Evolutionary conservation across 1,284 basidiomycete genomes (phyloP).

Genomic region (Ustilago hordei): DNA sequence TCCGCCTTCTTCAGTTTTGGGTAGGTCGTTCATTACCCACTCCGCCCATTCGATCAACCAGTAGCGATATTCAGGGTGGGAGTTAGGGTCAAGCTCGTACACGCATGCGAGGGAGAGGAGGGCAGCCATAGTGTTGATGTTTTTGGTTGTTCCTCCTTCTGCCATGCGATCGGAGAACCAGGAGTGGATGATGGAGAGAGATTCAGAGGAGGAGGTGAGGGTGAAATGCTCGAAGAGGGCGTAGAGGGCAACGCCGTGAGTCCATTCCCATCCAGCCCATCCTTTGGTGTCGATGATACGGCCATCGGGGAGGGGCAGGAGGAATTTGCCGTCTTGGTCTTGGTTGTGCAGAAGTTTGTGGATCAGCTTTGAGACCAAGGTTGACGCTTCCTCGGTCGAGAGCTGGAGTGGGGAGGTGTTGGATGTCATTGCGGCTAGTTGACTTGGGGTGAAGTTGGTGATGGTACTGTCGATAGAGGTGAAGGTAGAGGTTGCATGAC

Average conservation of each 20-base stretch:
- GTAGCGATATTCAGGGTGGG: slow-evolving; percentile 69
- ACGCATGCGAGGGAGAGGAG: slow-evolving; percentile 75
- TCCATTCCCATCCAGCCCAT: slow-evolving; percentile 79
- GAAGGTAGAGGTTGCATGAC: not conserved
- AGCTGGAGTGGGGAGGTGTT: slow-evolving; percentile 8
- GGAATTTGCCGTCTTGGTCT: slow-evolving; percentile 75
- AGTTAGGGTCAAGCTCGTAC: slow-evolving; percentile 70
- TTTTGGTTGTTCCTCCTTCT: slow-evolving; percentile 75
- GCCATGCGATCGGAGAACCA: slow-evolving; percentile 76
- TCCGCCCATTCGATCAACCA: slow-evolving; percentile 77
- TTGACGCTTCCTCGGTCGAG: slow-evolving; percentile 18
- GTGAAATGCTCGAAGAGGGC: slow-evolving; percentile 71
- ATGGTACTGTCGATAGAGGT: not conserved
- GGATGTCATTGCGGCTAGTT: slow-evolving; percentile 11
- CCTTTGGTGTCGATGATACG: slow-evolving; percentile 77
- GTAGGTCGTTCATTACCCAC: slow-evolving; percentile 77
- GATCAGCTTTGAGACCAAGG: slow-evolving; percentile 39
- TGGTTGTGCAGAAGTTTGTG: slow-evolving; percentile 72
- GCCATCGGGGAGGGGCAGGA: slow-evolving; percentile 74
- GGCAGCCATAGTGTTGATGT: slow-evolving; percentile 78
- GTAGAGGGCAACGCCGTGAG: slow-evolving; percentile 72
- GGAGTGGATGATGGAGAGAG: slow-evolving; percentile 73
- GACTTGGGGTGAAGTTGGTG: not conserved
- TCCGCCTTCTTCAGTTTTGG: slow-evolving; percentile 75
- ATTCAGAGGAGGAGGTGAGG: slow-evolving; percentile 72